Base-by-base conservation (phyloP, 176 grass and related monocot species). In the Ensete glaucum region DNA sequence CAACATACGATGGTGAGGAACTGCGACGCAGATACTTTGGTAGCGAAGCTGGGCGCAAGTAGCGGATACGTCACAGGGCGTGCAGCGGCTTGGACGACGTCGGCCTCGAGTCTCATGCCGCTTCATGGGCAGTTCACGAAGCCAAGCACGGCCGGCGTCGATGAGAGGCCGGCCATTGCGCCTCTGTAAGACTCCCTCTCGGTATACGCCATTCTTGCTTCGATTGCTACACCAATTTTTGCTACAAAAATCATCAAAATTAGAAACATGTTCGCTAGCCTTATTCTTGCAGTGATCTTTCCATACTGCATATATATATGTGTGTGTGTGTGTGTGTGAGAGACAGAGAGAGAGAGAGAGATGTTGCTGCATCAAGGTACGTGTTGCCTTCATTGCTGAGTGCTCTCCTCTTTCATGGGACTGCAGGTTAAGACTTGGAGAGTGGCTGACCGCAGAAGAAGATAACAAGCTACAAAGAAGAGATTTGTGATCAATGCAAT, bases 21-120 rank as follows among this genome's bases (percentile, higher is more conserved):
- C 52, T 73, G 76, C 74, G 92, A 87, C 68, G 89, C 86, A 26
- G 80, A 29, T 53, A 82, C 85, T 76, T 80, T 72, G 58, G 80
- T 82, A 69, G 85, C 83, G 15, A 88, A 79, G 81, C 75, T 88
- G 5, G 89, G 85, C 8, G 67, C 79, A 11, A 92, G 82, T 67
- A 87, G 87, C 24, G 76, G 83, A 3, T 97, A 92, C 69, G 90
- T 92, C 77, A 80, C 87, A 48, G 89, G 85, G 7, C 82, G 85
- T 78, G 51, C 81, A 13, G 48, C 81, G 1, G 54, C 68, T 3
- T 27, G 54, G 76, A 54, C 23, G n/a, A 22, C 22, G 20, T 4
- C 89, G 3, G 85, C 87, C 54, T 55, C 69, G 7, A 79, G 85
- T 2, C 74, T 71, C 9, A 83, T 85, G 4, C 54, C 83, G 0